Evolutionary conservation across 208 protist species (phyloP).

Genomic region (Angomonas deanei): DNA sequence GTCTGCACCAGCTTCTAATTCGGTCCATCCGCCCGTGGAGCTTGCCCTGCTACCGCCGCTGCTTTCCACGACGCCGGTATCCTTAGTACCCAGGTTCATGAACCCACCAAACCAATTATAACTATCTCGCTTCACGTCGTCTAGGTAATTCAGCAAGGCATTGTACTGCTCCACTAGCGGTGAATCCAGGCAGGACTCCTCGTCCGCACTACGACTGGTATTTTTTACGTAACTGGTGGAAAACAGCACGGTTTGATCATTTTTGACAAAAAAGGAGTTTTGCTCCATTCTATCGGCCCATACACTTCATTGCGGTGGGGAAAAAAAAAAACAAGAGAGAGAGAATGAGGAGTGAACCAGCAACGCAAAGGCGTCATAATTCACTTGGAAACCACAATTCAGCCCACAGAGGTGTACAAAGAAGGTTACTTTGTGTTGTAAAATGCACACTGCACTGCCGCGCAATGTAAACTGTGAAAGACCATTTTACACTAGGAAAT

Average conservation of each 20-base stretch:
- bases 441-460: no score
- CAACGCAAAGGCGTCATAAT: no score
- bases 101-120: background rate
- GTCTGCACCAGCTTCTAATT: no score
- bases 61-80: background rate
- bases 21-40: background rate
- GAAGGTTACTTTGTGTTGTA: background rate
- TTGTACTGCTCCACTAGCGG: background rate
- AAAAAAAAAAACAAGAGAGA: constrained; percentile 3
- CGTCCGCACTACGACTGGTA: no score
- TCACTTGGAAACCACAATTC: no score
- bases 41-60: background rate
- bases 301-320: no score
- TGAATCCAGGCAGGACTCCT: no score
- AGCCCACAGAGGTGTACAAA: no score
- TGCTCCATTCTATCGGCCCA: background rate
- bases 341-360: no score
- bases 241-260: background rate
- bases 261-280: background rate
- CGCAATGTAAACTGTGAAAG: no score
- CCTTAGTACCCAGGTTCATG: background rate
- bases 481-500: background rate
- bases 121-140: background rate
- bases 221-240: background rate
- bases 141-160: background rate